These are phyloP conservation scores for Boletus eberwhitei DNA, from an alignment of 768 basidiomycete genomes.

Conservation along the genomic window DNA sequence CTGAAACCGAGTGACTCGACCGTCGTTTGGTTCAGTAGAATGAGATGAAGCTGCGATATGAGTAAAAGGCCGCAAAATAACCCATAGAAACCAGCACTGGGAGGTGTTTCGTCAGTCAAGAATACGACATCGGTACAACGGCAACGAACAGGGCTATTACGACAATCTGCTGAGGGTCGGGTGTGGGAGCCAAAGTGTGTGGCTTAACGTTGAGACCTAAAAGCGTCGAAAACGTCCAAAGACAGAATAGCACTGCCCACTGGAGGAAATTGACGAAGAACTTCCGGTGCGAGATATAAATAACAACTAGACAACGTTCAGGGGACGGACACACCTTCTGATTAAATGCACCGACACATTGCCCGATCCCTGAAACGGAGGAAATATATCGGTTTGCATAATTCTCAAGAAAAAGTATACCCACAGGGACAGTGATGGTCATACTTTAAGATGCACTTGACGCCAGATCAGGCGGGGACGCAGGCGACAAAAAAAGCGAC, in stretches of 20 bases:
- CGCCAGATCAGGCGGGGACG: background rate
- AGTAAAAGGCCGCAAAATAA: constrained; percentile 64
- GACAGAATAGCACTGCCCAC: constrained; percentile 56
- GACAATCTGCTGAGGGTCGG: constrained; percentile 70
- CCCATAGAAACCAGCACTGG: constrained; percentile 65
- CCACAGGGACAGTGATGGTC: constrained; percentile 90
- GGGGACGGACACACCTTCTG: constrained; percentile 58
- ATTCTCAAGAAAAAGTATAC: constrained; percentile 22
- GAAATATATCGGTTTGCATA: background rate
- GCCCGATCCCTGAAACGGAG: constrained; percentile 70
- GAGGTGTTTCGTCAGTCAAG: constrained; percentile 4
- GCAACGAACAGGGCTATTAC: constrained; percentile 69
- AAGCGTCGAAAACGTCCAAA: constrained; percentile 63
- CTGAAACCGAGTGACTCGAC: constrained; percentile 69
- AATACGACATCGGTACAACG: background rate
- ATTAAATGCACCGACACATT: constrained; percentile 91
- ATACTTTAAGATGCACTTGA: constrained; percentile 74
- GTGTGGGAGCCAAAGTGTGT: constrained; percentile 14
- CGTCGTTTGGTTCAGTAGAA: constrained; percentile 66
- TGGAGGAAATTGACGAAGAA: constrained; percentile 83
- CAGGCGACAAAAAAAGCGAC: constrained; percentile 23
- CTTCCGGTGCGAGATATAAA: constrained; percentile 31
- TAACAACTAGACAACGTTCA: background rate
- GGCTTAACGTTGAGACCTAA: constrained; percentile 48
- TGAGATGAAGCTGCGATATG: constrained; percentile 56